Evolutionary conservation across 257 asterid species (phyloP).

Genomic region (Fraxinus quadrangulata): DNA sequence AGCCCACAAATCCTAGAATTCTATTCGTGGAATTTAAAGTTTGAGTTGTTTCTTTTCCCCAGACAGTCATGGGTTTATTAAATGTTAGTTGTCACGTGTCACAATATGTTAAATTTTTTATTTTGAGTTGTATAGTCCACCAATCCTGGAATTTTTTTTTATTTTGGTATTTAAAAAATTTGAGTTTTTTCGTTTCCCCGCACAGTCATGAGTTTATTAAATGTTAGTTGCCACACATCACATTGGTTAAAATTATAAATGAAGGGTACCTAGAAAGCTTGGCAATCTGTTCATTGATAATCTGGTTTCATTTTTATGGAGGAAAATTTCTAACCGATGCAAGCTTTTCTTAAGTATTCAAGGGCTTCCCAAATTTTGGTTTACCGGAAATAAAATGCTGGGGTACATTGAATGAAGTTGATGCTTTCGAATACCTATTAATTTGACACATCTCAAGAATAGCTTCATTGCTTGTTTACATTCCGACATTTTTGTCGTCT

Average conservation of each 20-base stretch:
- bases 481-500: constrained; percentile 23
- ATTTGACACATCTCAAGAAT: constrained; percentile 13
- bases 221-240: neutral
- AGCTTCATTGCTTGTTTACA: constrained; percentile 21
- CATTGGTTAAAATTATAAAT: neutral
- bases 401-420: constrained; percentile 10
- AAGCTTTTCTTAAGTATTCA: neutral
- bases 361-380: constrained; percentile 10
- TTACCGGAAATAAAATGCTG: constrained; percentile 19
- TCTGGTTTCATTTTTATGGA: neutral
- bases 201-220: no score
- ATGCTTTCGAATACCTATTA: constrained; percentile 17
- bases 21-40: neutral
- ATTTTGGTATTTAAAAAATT: no score
- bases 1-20: neutral
- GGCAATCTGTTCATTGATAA: neutral
- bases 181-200: no score
- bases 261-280: neutral
- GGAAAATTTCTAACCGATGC: constrained; percentile 10
- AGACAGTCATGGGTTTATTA: neutral
- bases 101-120: neutral
- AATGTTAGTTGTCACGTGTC: neutral
- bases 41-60: constrained; percentile 16
- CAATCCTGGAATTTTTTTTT: no score
- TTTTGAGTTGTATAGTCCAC: no score